Evolutionary conservation across 768 basidiomycete genomes (phyloP).

Genomic region (Neoboletus brunneissimus): DNA sequence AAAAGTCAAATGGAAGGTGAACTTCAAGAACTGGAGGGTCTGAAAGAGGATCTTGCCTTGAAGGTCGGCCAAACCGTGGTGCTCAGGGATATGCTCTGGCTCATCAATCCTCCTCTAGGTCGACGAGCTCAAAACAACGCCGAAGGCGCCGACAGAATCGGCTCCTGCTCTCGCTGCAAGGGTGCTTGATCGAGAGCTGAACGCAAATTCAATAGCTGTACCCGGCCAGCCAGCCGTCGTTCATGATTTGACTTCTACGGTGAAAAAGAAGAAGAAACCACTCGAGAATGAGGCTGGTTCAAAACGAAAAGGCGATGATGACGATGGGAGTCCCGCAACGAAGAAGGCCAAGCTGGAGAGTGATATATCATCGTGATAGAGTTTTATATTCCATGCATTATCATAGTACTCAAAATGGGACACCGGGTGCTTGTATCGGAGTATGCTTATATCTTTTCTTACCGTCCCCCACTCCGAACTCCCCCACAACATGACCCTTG

Average conservation of each 20-base stretch:
- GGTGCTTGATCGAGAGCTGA: conserved; percentile 71
- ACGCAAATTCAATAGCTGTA: conserved; percentile 37
- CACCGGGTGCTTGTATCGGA: conserved; percentile 18
- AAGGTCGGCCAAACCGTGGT: conserved; percentile 51
- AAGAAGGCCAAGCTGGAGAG: conserved; percentile 68
- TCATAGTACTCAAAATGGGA: conserved; percentile 26
- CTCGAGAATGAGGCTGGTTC: conserved; percentile 36
- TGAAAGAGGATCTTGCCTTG: conserved; percentile 78
- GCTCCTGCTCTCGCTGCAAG: conserved; percentile 71
- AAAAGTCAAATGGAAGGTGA: conserved; percentile 74
- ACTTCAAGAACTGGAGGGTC: conserved; percentile 70
- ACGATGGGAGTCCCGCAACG: conserved; percentile 41
- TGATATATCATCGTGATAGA: conserved; percentile 19
- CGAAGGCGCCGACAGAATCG: conserved; percentile 55
- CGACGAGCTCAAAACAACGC: conserved; percentile 84
- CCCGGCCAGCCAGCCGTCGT: conserved; percentile 44
- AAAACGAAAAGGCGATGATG: conserved; percentile 75
- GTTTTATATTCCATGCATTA: neutral
- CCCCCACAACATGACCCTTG: conserved; percentile 80
- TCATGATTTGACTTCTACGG: conserved; percentile 81
- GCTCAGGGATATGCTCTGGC: neutral
- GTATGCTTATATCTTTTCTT: conserved; percentile 74
- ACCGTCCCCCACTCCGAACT: conserved; percentile 70
- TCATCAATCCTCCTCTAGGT: conserved; percentile 50
- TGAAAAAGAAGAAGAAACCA: conserved; percentile 78